Percentiles rank a stretch among this genome's conserved stretches.
phyloP scores from a whole-genome alignment of 768 basidiomycete species.

The Ramaria sp. region DNA sequence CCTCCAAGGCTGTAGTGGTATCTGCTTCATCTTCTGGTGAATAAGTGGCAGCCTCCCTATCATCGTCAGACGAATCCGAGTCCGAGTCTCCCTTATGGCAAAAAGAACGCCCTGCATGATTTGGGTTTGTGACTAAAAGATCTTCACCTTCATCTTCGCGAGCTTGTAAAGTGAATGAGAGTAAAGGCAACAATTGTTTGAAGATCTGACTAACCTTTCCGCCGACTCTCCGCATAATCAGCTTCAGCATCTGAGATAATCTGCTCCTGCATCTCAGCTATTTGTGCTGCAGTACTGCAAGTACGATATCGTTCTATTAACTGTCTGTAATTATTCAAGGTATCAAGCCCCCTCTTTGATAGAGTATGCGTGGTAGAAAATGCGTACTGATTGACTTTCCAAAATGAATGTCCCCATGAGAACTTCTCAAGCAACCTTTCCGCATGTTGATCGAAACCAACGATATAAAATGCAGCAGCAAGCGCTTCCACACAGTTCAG shows the following conservation, averaged over 20 bases:
- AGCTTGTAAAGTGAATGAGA: conserved; percentile 8
- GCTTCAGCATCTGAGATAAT: conserved; percentile 62
- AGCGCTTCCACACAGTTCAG: conserved; percentile 92
- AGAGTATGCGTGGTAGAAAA: not conserved
- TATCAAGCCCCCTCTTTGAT: not conserved
- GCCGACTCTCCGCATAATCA: conserved; percentile 47
- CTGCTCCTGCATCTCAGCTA: conserved; percentile 48
- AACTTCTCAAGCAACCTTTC: conserved; percentile 71
- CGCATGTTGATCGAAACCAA: conserved; percentile 74
- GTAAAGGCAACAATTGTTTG: not conserved
- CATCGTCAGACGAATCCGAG: not conserved
- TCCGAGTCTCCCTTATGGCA: not conserved
- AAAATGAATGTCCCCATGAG: conserved; percentile 88
- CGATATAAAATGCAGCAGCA: conserved; percentile 91
- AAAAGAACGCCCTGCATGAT: conserved; percentile 27
- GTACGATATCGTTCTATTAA: conserved; percentile 68
- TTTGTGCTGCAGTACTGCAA: conserved; percentile 52
- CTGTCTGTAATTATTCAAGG: conserved; percentile 23
- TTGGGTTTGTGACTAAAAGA: conserved; percentile 59
- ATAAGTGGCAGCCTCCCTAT: not conserved
- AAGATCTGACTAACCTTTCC: conserved; percentile 16
- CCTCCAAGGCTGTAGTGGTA: not conserved
- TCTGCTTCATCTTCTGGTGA: not conserved
- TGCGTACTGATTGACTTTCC: conserved; percentile 59
- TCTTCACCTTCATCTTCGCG: conserved; percentile 36